Conservation (phyloP, 345 rosid species). For the Arabidopsis suecica region DNA sequence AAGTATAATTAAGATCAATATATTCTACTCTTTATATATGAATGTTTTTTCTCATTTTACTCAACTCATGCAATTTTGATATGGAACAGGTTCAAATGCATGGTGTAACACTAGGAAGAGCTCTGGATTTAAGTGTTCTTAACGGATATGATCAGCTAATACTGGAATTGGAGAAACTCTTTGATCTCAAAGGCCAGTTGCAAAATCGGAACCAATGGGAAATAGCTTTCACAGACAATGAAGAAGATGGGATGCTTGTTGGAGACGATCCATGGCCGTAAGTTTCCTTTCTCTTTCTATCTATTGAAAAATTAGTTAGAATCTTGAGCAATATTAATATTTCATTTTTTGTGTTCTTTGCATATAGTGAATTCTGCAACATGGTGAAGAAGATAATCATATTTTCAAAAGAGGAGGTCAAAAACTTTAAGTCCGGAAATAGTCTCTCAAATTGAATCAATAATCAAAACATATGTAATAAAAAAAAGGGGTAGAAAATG, state of each 20-base stretch:
- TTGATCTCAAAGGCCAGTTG: slow-evolving; percentile 59
- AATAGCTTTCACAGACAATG: slow-evolving; percentile 64
- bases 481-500: no score
- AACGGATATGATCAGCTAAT: slow-evolving; percentile 56
- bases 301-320: no score
- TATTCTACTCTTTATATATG: no score
- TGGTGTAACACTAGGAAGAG: slow-evolving; percentile 61
- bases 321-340: no score
- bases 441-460: no score
- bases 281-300: slow-evolving; percentile 16
- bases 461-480: no score
- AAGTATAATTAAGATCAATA: background rate
- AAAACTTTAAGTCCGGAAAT: no score
- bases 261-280: slow-evolving; percentile 91
- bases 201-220: slow-evolving; percentile 54
- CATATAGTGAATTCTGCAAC: no score
- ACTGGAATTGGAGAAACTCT: slow-evolving; percentile 56
- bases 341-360: no score
- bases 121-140: slow-evolving; percentile 63
- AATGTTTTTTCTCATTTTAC: no score
- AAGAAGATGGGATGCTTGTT: slow-evolving; percentile 72
- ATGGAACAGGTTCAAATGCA: slow-evolving; percentile 64
- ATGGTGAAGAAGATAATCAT: no score
- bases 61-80: background rate
- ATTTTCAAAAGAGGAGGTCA: no score